Base-by-base conservation (phyloP, 2,329 filamentous ascomycete species). In the Pseudocercospora crystallina region DNA sequence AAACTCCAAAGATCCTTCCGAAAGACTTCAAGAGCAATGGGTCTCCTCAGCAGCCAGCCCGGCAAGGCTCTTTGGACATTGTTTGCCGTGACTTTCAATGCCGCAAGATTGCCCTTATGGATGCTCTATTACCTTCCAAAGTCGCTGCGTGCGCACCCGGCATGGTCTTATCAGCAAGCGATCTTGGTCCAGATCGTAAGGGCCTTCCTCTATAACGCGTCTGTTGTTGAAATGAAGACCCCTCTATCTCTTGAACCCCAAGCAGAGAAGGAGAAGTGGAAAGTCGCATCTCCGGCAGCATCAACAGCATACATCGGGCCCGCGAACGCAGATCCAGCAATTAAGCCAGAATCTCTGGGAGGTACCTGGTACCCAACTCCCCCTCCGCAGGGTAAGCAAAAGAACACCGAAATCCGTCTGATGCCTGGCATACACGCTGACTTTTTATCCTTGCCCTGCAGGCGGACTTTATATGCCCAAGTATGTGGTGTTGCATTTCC, bases 401-500 rank as follows among this genome's bases (percentile, higher is more conserved):
- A 26, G 7, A 26, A 7, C 20, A 3, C 20, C 20, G 20, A 26
- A 26, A 26, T 3, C 20, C 20, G 20, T 26, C 20, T 26, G 20
- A 26, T 26, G 20, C 20, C 20, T 26, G 7, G 20, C 20, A 26
- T 26, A 26, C 7, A 26, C 20, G 20, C 20, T 26, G 20, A 26
- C 20, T 7, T 26, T 26, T 7, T 26, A 26, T 26, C 20, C 20
- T 26, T 26, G 20, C 20, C 7, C 7, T 26, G 20, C 20, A 26
- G 49, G 56, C 49, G 38, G 49, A 32, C 17, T 29, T 37, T 35
- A 43, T 44, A 64, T 47, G 52, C 47, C 34, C 51, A 55, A 17
- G 53, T 61, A 44, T 58, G 69, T 78, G 1, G 59, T 77, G 7
- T 63, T 79, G 5, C 76, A 79, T 51, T 66, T 78, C 47, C 77